These are phyloP conservation scores for Daldinia concentrica DNA, from an alignment of 495 filamentous ascomycete species.

Conservation along the genomic window DNA sequence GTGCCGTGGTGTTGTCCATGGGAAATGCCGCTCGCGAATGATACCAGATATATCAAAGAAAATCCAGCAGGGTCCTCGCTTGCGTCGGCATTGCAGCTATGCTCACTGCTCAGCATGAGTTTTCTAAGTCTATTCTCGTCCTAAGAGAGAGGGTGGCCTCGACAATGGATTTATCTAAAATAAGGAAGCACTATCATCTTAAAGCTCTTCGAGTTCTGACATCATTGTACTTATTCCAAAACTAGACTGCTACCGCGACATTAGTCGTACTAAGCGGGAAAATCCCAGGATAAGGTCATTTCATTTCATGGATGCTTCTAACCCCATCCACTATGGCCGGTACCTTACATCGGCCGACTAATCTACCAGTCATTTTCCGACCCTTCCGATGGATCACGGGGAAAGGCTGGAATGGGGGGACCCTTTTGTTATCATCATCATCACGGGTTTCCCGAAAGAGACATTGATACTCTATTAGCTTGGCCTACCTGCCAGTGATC, in stretches of 20 bases:
- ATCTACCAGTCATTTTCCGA: conserved; percentile 44
- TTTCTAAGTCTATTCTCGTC: neutral
- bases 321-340: conserved; percentile 38
- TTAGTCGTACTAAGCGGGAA: conserved; percentile 30
- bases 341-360: conserved; percentile 45
- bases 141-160: neutral
- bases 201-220: conserved; percentile 30
- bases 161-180: neutral
- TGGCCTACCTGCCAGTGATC: conserved; percentile 29
- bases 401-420: conserved; percentile 39
- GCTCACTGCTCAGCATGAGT: neutral
- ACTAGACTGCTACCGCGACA: conserved; percentile 35
- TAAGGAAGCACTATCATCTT: neutral
- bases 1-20: conserved; percentile 27
- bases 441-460: conserved; percentile 41
- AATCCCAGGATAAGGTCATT: conserved; percentile 33
- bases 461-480: conserved; percentile 32
- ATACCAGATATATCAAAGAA: conserved; percentile 14
- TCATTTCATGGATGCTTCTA: conserved; percentile 32
- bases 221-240: conserved; percentile 40
- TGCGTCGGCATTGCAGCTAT: conserved; percentile 6
- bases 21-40: conserved; percentile 31
- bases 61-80: conserved; percentile 7
- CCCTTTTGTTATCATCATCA: conserved; percentile 36
- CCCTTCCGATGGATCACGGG: conserved; percentile 43